phyloP scores from a whole-genome alignment of 768 basidiomycete genomes.

The Mycena galericulata region DNA sequence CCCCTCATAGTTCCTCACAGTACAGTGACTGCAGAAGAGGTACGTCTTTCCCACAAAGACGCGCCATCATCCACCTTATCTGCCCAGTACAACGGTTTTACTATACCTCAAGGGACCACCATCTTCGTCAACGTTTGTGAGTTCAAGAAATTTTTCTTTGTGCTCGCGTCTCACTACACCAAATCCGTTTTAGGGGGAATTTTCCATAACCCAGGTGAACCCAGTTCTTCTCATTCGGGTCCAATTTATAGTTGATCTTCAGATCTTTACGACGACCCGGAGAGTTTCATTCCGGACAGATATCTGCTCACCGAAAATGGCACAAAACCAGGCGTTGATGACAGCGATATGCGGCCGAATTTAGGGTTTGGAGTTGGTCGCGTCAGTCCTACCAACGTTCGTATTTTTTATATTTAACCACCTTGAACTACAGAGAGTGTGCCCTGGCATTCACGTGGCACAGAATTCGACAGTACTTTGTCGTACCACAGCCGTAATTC shows the following conservation, averaged over 20 bases:
- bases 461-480: too few relatives aligned
- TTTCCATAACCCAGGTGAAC: constrained; percentile 15
- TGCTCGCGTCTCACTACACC: too few relatives aligned
- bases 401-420: too few relatives aligned
- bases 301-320: constrained; percentile 17
- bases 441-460: too few relatives aligned
- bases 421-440: too few relatives aligned
- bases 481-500: too few relatives aligned
- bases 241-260: neutral
- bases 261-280: constrained; percentile 24
- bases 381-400: too few relatives aligned
- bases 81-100: constrained; percentile 6
- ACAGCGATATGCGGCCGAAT: neutral
- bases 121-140: constrained; percentile 15
- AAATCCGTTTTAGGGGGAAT: constrained; percentile 5
- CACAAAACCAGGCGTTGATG: constrained; percentile 21
- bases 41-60: neutral
- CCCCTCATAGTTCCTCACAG: constrained; percentile 16
- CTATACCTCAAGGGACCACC: constrained; percentile 5
- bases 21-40: constrained; percentile 12
- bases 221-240: neutral
- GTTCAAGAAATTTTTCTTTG: neutral
- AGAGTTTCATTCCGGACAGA: constrained; percentile 23
- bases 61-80: neutral
- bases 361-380: too few relatives aligned